These are phyloP conservation scores for Crithidia bombi DNA, from an alignment of 208 protist genomes.

Conservation along the genomic window DNA sequence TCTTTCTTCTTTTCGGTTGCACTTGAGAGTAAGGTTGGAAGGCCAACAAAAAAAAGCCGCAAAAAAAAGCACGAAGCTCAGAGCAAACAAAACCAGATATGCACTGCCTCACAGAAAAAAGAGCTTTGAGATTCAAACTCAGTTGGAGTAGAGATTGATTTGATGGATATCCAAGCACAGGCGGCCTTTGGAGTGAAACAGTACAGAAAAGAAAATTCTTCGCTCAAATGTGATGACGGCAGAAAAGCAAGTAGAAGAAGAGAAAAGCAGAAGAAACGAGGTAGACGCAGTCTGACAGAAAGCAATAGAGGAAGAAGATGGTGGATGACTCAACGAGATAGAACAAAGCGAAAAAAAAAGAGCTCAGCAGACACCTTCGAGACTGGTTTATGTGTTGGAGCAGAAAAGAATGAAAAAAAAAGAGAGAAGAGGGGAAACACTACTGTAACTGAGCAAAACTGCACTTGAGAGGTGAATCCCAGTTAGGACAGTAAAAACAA, in stretches of 20 bases:
- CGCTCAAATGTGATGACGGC: too few species aligned
- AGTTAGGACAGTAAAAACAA: slow-evolving; percentile 1
- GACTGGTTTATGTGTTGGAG: background rate
- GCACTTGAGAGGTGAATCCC: background rate
- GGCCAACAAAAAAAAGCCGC: too few species aligned
- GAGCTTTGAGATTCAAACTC: slow-evolving; percentile 4
- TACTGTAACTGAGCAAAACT: slow-evolving; percentile 1
- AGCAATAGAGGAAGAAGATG: background rate
- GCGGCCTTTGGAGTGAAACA: background rate
- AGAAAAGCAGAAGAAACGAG: slow-evolving; percentile 9
- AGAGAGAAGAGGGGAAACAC: slow-evolving; percentile 5
- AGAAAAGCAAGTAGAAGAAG: slow-evolving; percentile 1
- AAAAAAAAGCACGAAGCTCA: background rate
- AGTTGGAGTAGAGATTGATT: background rate
- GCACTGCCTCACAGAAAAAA: background rate
- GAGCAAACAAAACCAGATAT: too few species aligned
- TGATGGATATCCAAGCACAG: slow-evolving; percentile 2
- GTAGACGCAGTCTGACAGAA: slow-evolving; percentile 6
- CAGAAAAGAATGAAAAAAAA: too few species aligned
- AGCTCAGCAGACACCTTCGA: background rate
- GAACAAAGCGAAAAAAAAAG: slow-evolving; percentile 15
- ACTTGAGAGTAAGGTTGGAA: too few species aligned
- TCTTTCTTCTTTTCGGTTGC: too few species aligned
- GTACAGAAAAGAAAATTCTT: too few species aligned
- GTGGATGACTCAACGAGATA: background rate